Percentiles rank a stretch among this genome's conserved stretches.
Evolutionary conservation across 176 grass and related monocot species (phyloP).

Genomic region (Lolium rigidum): DNA sequence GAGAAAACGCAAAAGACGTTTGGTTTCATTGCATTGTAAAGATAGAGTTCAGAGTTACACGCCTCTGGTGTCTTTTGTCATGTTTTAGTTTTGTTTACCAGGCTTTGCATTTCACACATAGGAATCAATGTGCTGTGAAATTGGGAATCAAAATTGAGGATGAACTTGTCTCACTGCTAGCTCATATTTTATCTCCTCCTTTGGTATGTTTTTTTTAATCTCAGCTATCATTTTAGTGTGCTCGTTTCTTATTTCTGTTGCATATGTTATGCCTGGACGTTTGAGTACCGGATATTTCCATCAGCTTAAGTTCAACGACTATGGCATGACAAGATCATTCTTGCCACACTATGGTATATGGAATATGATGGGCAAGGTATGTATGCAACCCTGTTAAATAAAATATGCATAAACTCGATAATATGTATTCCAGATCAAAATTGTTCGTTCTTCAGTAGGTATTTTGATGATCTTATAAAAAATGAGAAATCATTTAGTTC

Average conservation of each 20-base stretch:
- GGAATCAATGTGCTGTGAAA: not conserved
- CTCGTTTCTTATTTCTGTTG: not conserved
- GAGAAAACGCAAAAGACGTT: too few relatives aligned
- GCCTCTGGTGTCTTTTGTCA: not conserved
- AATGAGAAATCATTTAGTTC: not conserved
- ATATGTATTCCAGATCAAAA: too few relatives aligned
- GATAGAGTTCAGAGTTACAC: too few relatives aligned
- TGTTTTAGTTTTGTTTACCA: conserved; percentile 30
- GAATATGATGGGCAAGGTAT: not conserved
- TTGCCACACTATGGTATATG: not conserved
- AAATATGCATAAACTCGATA: too few relatives aligned
- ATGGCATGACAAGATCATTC: not conserved
- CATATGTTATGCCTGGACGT: not conserved
- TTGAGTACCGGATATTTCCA: not conserved
- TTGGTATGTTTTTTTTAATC: not conserved
- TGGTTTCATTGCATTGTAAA: too few relatives aligned
- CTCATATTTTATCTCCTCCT: not conserved
- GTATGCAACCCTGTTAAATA: too few relatives aligned
- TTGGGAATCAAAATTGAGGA: not conserved
- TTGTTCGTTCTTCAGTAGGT: not conserved
- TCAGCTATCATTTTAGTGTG: not conserved
- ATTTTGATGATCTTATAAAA: not conserved
- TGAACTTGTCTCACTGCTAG: not conserved
- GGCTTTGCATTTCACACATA: conserved; percentile 26
- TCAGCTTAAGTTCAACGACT: not conserved